Conservation (phyloP, 1,284 basidiomycete species). For the Heimioporus retisporus region DNA sequence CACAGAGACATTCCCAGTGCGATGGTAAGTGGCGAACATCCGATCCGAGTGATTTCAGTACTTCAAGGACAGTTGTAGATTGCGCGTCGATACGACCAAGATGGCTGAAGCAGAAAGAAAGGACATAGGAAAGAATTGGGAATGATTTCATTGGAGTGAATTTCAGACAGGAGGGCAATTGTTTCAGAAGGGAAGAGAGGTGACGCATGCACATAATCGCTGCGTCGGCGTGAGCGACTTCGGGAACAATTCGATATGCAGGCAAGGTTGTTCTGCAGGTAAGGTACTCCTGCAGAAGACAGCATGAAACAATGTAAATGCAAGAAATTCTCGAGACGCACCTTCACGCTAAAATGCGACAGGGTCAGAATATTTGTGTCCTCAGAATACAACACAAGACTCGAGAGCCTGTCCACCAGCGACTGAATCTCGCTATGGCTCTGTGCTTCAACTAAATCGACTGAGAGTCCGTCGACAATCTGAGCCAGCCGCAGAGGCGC, state of each 20-base stretch:
- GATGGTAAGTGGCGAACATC: slow-evolving; percentile 8
- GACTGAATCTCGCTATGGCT: background rate
- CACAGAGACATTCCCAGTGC: slow-evolving; percentile 10
- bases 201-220: slow-evolving; percentile 6
- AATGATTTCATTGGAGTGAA: background rate
- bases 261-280: background rate
- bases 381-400: slow-evolving; percentile 9
- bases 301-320: background rate
- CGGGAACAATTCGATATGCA: slow-evolving; percentile 1
- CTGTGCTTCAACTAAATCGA: too few species aligned
- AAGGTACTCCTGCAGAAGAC: slow-evolving; percentile 12
- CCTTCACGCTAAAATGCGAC: slow-evolving; percentile 3
- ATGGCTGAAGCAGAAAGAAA: slow-evolving; percentile 7
- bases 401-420: background rate
- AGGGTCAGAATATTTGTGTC: background rate
- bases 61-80: background rate
- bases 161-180: background rate
- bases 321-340: background rate
- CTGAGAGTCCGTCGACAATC: slow-evolving; percentile 5
- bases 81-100: slow-evolving; percentile 2
- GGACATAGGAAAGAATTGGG: slow-evolving; percentile 3
- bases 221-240: slow-evolving; percentile 3
- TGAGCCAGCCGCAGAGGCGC: slow-evolving; percentile 4
- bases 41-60: background rate
- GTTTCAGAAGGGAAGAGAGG: slow-evolving; percentile 1